Percentiles rank a stretch among this genome's conserved stretches.
These are phyloP conservation scores for Oxyria digyna DNA, from an alignment of 148 eudicot species.

Conservation along the genomic window DNA sequence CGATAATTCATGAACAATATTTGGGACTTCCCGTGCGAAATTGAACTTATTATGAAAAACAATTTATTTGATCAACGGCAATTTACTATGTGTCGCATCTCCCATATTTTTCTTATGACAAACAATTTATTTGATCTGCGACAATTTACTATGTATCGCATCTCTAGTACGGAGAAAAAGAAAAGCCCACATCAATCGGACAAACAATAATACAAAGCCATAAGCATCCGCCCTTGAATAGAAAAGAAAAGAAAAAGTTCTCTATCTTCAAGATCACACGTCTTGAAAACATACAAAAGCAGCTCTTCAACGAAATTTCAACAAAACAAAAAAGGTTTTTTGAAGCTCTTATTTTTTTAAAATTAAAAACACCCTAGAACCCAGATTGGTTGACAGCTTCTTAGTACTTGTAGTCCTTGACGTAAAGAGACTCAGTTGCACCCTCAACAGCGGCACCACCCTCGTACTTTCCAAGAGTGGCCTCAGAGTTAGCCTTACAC, in stretches of 20 bases:
- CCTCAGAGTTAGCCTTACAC: slow-evolving; percentile 92
- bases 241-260: background rate
- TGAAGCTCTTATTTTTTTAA: background rate
- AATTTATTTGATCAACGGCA: too few species aligned
- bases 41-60: too few species aligned
- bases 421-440: slow-evolving; percentile 80
- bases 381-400: background rate
- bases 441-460: slow-evolving; percentile 66
- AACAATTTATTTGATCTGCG: too few species aligned
- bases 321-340: background rate
- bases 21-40: too few species aligned
- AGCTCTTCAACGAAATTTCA: background rate
- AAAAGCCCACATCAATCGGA: too few species aligned
- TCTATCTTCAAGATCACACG: slow-evolving; percentile 2
- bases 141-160: too few species aligned
- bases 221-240: background rate
- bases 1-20: too few species aligned
- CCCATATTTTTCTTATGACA: too few species aligned
- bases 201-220: background rate
- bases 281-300: slow-evolving; percentile 5
- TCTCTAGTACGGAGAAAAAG: too few species aligned
- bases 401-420: slow-evolving; percentile 92
- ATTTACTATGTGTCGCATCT: too few species aligned
- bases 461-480: slow-evolving; percentile 69
- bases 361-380: background rate